Percentiles rank a stretch among this genome's conserved stretches.
phyloP scores from a whole-genome alignment of 2,329 filamentous ascomycete genomes.

The Stachybotrys chlorohalonatus region DNA sequence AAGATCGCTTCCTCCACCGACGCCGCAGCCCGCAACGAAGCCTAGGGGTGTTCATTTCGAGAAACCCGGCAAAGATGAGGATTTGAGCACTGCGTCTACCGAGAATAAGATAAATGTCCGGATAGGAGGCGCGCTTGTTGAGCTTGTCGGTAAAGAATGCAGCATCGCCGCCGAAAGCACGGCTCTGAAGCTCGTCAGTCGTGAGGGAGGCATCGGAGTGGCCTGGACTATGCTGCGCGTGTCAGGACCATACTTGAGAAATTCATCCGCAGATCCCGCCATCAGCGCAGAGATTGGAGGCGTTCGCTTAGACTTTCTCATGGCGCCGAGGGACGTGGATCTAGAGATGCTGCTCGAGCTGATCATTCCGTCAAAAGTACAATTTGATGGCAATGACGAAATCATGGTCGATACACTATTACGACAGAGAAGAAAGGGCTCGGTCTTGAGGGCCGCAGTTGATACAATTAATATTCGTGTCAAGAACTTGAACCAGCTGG shows the following conservation, averaged over 20 bases:
- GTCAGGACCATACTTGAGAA: slow-evolving; percentile 56
- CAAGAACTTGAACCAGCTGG: slow-evolving; percentile 54
- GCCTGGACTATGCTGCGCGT: slow-evolving; percentile 69
- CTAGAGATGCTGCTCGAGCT: slow-evolving; percentile 74
- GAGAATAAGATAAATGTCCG: slow-evolving; percentile 66
- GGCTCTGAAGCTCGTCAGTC: slow-evolving; percentile 70
- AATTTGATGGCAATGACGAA: slow-evolving; percentile 79
- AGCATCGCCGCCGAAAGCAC: slow-evolving; percentile 67
- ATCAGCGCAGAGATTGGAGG: slow-evolving; percentile 55
- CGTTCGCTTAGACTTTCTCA: slow-evolving; percentile 64
- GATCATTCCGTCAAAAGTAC: slow-evolving; percentile 84
- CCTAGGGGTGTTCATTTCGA: slow-evolving; percentile 51
- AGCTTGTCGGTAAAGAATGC: slow-evolving; percentile 70
- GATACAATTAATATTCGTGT: slow-evolving; percentile 55
- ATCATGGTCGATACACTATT: slow-evolving; percentile 90
- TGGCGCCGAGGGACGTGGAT: slow-evolving; percentile 67
- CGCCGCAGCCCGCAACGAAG: slow-evolving; percentile 24
- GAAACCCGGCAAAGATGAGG: slow-evolving; percentile 38
- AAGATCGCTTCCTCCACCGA: slow-evolving; percentile 26
- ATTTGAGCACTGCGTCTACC: slow-evolving; percentile 30
- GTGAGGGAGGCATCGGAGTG: slow-evolving; percentile 62
- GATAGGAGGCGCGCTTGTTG: slow-evolving; percentile 66
- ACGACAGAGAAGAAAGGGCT: slow-evolving; percentile 76
- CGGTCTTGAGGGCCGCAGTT: slow-evolving; percentile 64
- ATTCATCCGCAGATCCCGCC: slow-evolving; percentile 45